These are phyloP conservation scores for Dothidotthia symphoricarpi DNA, from an alignment of 2,329 filamentous ascomycete species.

Conservation along the genomic window DNA sequence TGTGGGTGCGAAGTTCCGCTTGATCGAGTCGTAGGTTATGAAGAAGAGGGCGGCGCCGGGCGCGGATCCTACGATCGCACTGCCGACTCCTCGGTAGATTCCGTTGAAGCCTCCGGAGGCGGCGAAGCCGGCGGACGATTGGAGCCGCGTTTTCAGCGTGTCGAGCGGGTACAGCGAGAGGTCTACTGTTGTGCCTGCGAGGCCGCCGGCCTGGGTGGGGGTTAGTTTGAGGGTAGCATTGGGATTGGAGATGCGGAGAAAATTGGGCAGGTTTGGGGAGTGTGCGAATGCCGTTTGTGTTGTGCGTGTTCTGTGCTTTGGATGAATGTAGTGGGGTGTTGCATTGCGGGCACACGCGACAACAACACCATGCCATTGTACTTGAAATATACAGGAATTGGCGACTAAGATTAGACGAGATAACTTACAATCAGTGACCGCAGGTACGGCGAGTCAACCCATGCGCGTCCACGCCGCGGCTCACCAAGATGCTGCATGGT, in stretches of 20 bases:
- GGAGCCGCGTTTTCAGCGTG: constrained; percentile 96
- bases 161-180: constrained; percentile 96
- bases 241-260: constrained; percentile 1
- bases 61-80: constrained; percentile 83
- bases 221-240: constrained; percentile 2
- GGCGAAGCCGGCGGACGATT: constrained; percentile 75
- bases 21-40: constrained; percentile 83
- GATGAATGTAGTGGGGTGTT: no score
- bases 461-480: constrained; percentile 25
- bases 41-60: constrained; percentile 97
- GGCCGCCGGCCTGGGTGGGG: constrained; percentile 67
- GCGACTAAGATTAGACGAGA: background rate
- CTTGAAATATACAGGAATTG: background rate
- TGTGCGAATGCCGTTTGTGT: background rate
- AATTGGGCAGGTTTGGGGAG: background rate
- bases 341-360: no score
- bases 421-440: constrained; percentile 48
- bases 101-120: constrained; percentile 83
- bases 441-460: constrained; percentile 50
- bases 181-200: constrained; percentile 95
- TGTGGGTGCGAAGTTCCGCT: constrained; percentile 25
- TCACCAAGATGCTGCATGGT: constrained; percentile 36
- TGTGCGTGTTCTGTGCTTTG: background rate
- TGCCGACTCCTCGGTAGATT: constrained; percentile 90
- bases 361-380: background rate